phyloP scores from a whole-genome alignment of 2,329 filamentous ascomycete genomes.

The Aaosphaeria pasadenensis region DNA sequence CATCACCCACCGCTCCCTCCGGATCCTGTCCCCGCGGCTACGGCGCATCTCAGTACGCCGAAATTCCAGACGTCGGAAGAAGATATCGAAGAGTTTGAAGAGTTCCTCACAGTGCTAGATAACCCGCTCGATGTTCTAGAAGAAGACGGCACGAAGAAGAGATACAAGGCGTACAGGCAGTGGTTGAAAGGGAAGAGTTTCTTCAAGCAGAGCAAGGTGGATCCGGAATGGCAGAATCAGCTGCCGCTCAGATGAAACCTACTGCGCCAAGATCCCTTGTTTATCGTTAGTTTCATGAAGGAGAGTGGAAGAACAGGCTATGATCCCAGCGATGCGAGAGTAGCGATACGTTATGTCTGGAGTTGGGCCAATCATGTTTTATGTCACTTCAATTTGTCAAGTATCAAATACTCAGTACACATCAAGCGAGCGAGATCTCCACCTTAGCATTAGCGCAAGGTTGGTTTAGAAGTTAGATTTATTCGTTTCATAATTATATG shows the following conservation, averaged over 20 bases:
- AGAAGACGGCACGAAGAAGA: conserved; percentile 85
- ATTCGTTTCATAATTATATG: too few relatives aligned
- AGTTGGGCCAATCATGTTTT: too few relatives aligned
- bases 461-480: too few relatives aligned
- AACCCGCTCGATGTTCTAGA: conserved; percentile 85
- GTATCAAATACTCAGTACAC: too few relatives aligned
- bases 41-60: not conserved
- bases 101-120: conserved; percentile 53
- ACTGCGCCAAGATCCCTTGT: too few relatives aligned
- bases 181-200: conserved; percentile 94
- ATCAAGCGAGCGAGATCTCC: too few relatives aligned
- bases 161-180: conserved; percentile 94
- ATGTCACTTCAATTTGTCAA: too few relatives aligned
- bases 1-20: conserved; percentile 16
- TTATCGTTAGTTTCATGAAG: too few relatives aligned
- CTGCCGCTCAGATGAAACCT: conserved; percentile 22
- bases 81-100: conserved; percentile 5
- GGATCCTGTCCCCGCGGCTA: not conserved
- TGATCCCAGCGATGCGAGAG: too few relatives aligned
- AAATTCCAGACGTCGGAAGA: conserved; percentile 32
- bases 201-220: conserved; percentile 75
- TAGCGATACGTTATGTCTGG: too few relatives aligned
- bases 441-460: too few relatives aligned
- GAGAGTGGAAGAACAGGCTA: too few relatives aligned
- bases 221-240: conserved; percentile 46